Base-by-base conservation (phyloP, 2,329 filamentous ascomycete species). In the Paracoccidioides lutzii region DNA sequence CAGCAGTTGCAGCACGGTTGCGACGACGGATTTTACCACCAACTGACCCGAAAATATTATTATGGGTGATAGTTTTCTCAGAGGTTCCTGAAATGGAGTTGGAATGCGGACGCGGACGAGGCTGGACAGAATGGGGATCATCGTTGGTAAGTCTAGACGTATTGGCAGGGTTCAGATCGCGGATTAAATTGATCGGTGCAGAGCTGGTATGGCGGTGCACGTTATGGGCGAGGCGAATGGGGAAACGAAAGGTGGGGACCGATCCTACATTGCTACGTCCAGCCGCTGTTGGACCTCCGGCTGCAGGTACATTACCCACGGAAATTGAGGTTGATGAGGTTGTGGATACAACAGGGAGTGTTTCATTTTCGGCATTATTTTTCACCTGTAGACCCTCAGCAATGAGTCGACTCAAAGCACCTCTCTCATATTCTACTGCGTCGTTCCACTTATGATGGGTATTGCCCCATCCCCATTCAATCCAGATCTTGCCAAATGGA, bases 401-500 rank as follows among this genome's bases (percentile, higher is more conserved):
- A 28, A 59, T 42, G n/a, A 62, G 45, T 4, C 42, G 40, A 3
- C 35, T 52, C 22, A 59, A 42, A 32, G 61, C 40, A 30, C 40
- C 49, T 3, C 28, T 54, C 42, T 62, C 60, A 51, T 58, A 53
- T 15, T 61, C 50, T 14, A 61, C 55, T 28, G 60, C 59, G 45
- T 41, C 42, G 42, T 61, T 53, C 57, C 56, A 59, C 43, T 55
- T 59, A 38, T 55, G 42, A 30, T 54, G 32, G 28, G 57, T 58
- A 14, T 59, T 53, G 38, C 55, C 55, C 22, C 48, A 46, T 9
- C 42, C 52, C 44, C 57, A 61, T 50, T 62, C 58, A 9, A 62
- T 44, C 57, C 58, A 57, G 55, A 61, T 42, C 44, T 37, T 56
- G 35, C 60, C 60, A 54, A 58, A 62, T 14, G 59, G 59, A 28